A percentile compares a stretch with the other conserved stretches of the same genome.
Conservation (phyloP, 306 rosid genomes). For the Cercis canadensis region DNA sequence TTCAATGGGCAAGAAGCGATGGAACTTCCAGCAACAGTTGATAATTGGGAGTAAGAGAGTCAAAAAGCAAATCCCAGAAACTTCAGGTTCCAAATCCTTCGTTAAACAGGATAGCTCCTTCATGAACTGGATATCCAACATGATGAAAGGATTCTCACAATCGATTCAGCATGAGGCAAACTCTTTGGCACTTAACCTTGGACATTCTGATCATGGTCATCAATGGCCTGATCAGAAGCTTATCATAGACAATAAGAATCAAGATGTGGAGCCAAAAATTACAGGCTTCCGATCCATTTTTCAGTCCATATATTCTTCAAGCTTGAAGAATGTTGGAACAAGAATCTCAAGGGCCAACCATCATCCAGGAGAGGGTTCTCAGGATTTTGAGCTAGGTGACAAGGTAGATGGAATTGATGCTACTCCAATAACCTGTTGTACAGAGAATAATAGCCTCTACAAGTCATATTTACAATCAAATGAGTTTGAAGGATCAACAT, state of each 20-base stretch:
- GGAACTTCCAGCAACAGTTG: constrained; percentile 60
- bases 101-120: constrained; percentile 72
- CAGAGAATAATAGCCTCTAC: constrained; percentile 40
- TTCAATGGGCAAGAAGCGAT: constrained; percentile 55
- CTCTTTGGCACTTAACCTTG: constrained; percentile 48
- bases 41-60: constrained; percentile 56
- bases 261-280: constrained; percentile 42
- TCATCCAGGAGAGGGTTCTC: constrained; percentile 53
- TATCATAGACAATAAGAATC: constrained; percentile 44
- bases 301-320: constrained; percentile 66
- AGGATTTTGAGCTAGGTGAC: constrained; percentile 49
- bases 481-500: constrained; percentile 41
- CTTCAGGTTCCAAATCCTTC: constrained; percentile 45
- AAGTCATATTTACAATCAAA: constrained; percentile 35
- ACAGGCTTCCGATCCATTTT: constrained; percentile 80
- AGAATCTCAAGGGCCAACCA: constrained; percentile 30
- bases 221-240: constrained; percentile 41
- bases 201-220: constrained; percentile 41
- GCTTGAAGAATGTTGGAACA: constrained; percentile 46
- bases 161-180: constrained; percentile 52
- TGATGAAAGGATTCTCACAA: constrained; percentile 68
- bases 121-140: constrained; percentile 81
- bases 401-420: constrained; percentile 48
- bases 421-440: constrained; percentile 56
- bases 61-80: constrained; percentile 51